Base-by-base conservation (phyloP, 768 basidiomycete genomes). In the Pleurotus citrinopileatus region DNA sequence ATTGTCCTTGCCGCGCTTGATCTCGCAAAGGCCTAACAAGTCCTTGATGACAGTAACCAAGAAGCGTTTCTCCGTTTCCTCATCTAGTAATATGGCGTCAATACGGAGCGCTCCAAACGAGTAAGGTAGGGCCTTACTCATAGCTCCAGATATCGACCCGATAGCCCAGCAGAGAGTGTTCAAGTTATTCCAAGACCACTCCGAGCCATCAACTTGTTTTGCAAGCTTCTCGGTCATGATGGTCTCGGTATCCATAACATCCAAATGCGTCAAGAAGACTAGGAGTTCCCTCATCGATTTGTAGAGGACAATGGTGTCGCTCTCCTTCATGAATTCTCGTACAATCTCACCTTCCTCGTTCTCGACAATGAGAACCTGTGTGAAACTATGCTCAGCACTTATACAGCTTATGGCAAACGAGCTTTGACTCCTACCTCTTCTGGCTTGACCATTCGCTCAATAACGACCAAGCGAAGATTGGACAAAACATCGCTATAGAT, bases 81-180 rank as follows among this genome's bases (percentile, higher is more conserved):
- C 97, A 63, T 97, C 95, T 98, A 36, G 59, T 17, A 51, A 44
- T 19, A 36, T 5, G 40, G 37, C 25, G 28, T 38, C 1, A 55
- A 51, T 48, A 44, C 42, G 19, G 5, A 28, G 29, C 15, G 32
- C 46, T n/a, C 10, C 36, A 13, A 20, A 34, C 32, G 3, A 50
- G 10, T 13, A 8, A 56, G 40, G 50, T 19, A 75, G 27, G 34
- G 15, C 80, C 91, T 68, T 64, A 95, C 95, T 98, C 97, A 98
- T 99, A 2, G 96, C 95, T 38, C 95, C 94, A 19, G 96, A 98
- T 57, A 99, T 98, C 1, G 95, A 98, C 55, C 97, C 97, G 62
- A 98, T 99, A 52, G 97, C 97, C 97, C 97, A 99, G 71, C 97
- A 99, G 9, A 99, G 84, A 3, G 96, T 98, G 72, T 98, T 99